Conservation (phyloP, 2,329 filamentous ascomycete species). For the Botrytis galanthina region DNA sequence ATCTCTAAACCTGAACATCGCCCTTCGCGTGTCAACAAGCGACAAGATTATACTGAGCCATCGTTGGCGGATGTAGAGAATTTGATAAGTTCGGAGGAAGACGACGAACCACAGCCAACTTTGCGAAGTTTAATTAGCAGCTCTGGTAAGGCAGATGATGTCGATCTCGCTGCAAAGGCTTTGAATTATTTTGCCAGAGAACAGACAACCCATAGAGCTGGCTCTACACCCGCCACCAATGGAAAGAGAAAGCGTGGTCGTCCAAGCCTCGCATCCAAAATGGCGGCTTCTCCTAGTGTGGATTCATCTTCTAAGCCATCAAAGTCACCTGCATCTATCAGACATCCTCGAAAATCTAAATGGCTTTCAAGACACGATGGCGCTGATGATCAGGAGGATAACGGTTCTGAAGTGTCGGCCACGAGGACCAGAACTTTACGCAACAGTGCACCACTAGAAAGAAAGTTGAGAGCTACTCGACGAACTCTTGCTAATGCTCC, state of each 20-base stretch:
- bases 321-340: conserved; percentile 24
- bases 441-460: neutral
- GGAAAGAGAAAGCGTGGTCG: conserved; percentile 25
- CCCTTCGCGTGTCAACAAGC: conserved; percentile 26
- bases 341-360: conserved; percentile 31
- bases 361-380: conserved; percentile 35
- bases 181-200: conserved; percentile 26
- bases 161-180: conserved; percentile 31
- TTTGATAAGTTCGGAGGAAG: conserved; percentile 14
- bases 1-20: conserved; percentile 24
- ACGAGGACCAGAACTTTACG: conserved; percentile 6
- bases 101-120: neutral
- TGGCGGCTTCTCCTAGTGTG: neutral
- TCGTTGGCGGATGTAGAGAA: conserved; percentile 29
- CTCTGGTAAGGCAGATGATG: conserved; percentile 18
- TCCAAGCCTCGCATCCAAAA: conserved; percentile 8
- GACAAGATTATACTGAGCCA: conserved; percentile 30
- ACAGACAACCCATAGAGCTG: neutral
- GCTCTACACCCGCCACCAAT: conserved; percentile 12
- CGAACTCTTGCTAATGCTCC: neutral
- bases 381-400: conserved; percentile 21
- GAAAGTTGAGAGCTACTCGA: neutral
- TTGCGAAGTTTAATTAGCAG: conserved; percentile 11
- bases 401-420: neutral
- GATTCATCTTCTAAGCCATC: neutral